A percentile compares a stretch with the other conserved stretches of the same genome.
phyloP scores from a whole-genome alignment of 2,329 filamentous ascomycete genomes.

The Penicillium nordicum region DNA sequence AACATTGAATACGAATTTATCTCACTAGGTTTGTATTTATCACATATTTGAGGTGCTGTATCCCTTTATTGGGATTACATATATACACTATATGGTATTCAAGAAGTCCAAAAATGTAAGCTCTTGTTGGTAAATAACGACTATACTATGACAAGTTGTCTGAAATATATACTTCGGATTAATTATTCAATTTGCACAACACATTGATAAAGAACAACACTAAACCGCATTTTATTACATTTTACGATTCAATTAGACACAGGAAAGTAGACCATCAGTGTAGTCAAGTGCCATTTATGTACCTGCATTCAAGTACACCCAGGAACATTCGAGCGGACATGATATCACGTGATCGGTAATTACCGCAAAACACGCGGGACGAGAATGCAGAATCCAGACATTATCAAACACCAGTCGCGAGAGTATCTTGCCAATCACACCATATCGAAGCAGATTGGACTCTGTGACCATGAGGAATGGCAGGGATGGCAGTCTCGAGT shows the following conservation, averaged over 20 bases:
- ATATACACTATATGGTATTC: no score
- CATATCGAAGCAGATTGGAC: neutral
- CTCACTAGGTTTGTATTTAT: neutral
- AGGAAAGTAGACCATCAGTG: neutral
- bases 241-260: neutral
- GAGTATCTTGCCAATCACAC: neutral
- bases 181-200: neutral
- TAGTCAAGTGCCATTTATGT: neutral
- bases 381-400: slow-evolving; percentile 1
- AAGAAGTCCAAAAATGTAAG: neutral
- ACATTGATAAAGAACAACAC: neutral
- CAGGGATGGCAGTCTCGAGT: slow-evolving; percentile 36
- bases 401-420: neutral
- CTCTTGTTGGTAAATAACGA: neutral
- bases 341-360: slow-evolving; percentile 16
- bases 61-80: no score
- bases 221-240: neutral
- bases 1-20: neutral
- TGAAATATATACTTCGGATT: neutral
- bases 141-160: no score
- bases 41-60: neutral
- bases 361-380: slow-evolving; percentile 17
- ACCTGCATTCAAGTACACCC: neutral
- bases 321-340: neutral
- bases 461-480: slow-evolving; percentile 41